Evolutionary conservation across 78 protist genomes (phyloP).

Genomic region (Planoprotostelium fungivorum): DNA sequence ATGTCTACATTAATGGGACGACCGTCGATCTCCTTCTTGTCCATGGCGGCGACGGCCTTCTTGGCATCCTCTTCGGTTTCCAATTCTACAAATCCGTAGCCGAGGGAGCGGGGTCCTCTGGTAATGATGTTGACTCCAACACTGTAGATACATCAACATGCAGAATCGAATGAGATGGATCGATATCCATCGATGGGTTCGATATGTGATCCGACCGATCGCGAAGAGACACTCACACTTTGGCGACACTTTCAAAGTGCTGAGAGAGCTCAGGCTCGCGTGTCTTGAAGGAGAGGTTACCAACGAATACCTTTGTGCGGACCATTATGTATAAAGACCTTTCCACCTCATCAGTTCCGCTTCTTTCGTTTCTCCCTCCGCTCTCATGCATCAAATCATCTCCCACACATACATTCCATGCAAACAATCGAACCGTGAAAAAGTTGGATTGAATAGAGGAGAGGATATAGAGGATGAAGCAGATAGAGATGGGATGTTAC

Average conservation of each 20-base stretch:
- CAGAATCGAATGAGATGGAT: background rate
- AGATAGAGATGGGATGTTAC: too few species aligned
- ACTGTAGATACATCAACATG: constrained; percentile 10
- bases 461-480: background rate
- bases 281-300: constrained; percentile 43
- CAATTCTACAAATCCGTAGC: constrained; percentile 74
- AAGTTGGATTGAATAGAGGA: background rate
- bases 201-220: background rate
- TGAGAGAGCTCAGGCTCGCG: constrained; percentile 25
- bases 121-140: constrained; percentile 35
- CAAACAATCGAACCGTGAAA: background rate
- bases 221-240: constrained; percentile 37
- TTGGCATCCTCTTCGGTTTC: constrained; percentile 46
- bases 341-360: too few species aligned
- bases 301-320: constrained; percentile 42
- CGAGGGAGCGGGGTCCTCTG: constrained; percentile 16
- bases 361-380: background rate
- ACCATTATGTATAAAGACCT: background rate
- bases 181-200: background rate
- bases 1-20: constrained; percentile 55
- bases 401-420: background rate
- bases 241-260: constrained; percentile 26
- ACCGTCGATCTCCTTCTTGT: constrained; percentile 55
- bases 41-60: constrained; percentile 43
- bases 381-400: background rate